Base-by-base conservation (phyloP, 768 basidiomycete species). In the Collybiopsis confluens region DNA sequence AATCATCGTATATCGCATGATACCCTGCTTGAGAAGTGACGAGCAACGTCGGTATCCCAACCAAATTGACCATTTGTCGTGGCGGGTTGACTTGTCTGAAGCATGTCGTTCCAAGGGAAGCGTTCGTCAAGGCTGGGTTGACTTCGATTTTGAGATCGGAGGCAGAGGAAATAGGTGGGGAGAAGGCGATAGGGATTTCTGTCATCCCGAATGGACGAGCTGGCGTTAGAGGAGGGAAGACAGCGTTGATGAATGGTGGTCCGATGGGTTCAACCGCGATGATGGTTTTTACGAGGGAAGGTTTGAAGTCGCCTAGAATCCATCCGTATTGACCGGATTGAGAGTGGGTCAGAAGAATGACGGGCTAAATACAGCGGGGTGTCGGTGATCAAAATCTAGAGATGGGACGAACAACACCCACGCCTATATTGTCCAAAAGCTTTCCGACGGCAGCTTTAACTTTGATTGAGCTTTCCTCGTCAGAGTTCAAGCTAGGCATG, bases 1-100 rank as follows among this genome's bases (percentile, higher is more conserved):
- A 67, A 24, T 65, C 58, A 43, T 73, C 72, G 53, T 73, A 74
- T 30, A 69, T 60, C 3, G 68, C 61, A 50, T 73, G 72, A 36
- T 70, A 73, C 40, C 71, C 65, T 33, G 70, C 51, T 37, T 73
- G 68, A 1, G 68, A 67, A 4, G 73, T 73, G 50, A 73, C 63
- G 20, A 68, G 44, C 8, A 73, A 62, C n/a, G 71, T 67, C 1
- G 71, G 72, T 36, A 73, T 65, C 15, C 61, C 43, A 3, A 61
- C 54, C 21, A 73, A 62, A 54, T 70, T 65, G 27, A 61, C 59
- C 21, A 73, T 52, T 56, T 52, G 60, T 13, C 71, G 54, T 2
- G 71, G 60, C 1, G 72, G 73, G 3, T 54, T 43, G 2, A 66
- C 40, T 58, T 73, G 72, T 42, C 66, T 62, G 43, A 67, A 60